Percentiles rank a stretch among this genome's conserved stretches.
Conservation (phyloP, 2,329 filamentous ascomycete genomes). For the Aspergillus unguis region DNA sequence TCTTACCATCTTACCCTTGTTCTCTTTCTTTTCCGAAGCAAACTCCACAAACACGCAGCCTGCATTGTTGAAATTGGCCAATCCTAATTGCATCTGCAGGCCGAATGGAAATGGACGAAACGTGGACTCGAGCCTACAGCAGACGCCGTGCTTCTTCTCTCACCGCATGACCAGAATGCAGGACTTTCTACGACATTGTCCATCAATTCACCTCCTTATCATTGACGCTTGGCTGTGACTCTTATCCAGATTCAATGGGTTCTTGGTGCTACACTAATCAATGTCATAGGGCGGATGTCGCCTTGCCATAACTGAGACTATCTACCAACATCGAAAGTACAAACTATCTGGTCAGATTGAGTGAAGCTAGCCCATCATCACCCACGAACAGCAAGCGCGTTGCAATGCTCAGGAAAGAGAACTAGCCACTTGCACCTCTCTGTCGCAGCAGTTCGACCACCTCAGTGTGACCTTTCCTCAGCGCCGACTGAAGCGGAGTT, state of each 20-base stretch:
- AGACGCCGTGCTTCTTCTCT: not conserved
- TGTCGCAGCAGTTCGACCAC: not conserved
- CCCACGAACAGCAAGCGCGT: too few relatives aligned
- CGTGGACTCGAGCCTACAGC: not conserved
- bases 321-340: too few relatives aligned
- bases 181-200: not conserved
- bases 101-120: not conserved
- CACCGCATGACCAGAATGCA: conserved; percentile 7
- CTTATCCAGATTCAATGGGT: too few relatives aligned
- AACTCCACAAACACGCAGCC: not conserved
- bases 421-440: not conserved
- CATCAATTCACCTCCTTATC: not conserved
- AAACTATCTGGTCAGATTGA: not conserved
- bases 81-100: not conserved
- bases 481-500: not conserved
- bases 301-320: not conserved
- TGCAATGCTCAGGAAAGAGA: not conserved
- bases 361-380: not conserved
- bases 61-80: not conserved
- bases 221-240: not conserved
- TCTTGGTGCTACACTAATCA: too few relatives aligned
- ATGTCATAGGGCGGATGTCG: not conserved
- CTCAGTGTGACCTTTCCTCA: not conserved
- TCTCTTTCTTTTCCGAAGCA: not conserved
- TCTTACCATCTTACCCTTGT: not conserved